phyloP scores from a whole-genome alignment of 2,329 filamentous ascomycete species.

The Aureobasidium sp. region DNA sequence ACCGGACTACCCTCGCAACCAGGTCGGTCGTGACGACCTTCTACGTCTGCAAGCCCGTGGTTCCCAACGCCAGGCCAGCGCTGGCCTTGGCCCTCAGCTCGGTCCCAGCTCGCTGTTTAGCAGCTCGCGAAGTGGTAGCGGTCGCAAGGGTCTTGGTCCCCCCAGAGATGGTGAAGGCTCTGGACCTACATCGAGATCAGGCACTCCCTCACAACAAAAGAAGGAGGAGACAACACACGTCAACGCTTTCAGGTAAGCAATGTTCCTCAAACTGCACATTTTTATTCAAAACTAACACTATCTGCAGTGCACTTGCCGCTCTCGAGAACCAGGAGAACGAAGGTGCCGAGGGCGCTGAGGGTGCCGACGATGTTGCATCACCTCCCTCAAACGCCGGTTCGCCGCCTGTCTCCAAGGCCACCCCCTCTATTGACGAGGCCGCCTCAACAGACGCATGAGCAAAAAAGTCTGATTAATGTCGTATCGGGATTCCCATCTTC shows the following conservation, averaged over 20 bases:
- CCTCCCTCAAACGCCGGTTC: slow-evolving; percentile 35
- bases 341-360: slow-evolving; percentile 19
- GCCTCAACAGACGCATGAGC: slow-evolving; percentile 28
- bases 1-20: slow-evolving; percentile 63
- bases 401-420: slow-evolving; percentile 21
- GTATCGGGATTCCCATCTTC: slow-evolving; percentile 2
- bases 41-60: slow-evolving; percentile 66
- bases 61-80: slow-evolving; percentile 54
- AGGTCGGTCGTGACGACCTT: slow-evolving; percentile 84
- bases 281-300: slow-evolving; percentile 24
- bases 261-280: not conserved
- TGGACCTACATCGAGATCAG: slow-evolving; percentile 77
- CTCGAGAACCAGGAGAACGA: slow-evolving; percentile 45
- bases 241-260: slow-evolving; percentile 86
- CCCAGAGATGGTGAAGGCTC: slow-evolving; percentile 67
- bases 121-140: slow-evolving; percentile 82
- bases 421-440: slow-evolving; percentile 31
- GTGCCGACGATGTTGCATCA: slow-evolving; percentile 53
- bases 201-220: slow-evolving; percentile 63
- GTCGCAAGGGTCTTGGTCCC: slow-evolving; percentile 66
- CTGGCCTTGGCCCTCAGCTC: slow-evolving; percentile 50
- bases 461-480: not conserved
- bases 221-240: slow-evolving; percentile 53
- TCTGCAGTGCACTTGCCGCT: slow-evolving; percentile 42
- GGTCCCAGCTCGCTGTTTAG: slow-evolving; percentile 70